Evolutionary conservation across 192 early-diverging fungal genomes (phyloP).

Genomic region (Coemansia sp.): DNA sequence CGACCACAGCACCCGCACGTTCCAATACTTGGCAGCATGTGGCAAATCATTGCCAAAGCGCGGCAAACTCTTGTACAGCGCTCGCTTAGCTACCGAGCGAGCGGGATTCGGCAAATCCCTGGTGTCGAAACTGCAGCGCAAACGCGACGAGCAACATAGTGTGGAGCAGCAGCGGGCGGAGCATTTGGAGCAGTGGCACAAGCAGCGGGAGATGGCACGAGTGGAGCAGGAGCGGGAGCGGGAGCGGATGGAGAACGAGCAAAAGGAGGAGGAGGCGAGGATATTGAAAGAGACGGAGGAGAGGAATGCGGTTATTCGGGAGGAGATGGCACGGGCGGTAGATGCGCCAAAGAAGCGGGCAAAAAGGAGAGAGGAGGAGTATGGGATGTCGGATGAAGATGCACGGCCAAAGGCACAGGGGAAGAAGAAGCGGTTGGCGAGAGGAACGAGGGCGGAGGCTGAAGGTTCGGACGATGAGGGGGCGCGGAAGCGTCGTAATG

Average conservation of each 20-base stretch:
- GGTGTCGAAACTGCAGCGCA: neutral
- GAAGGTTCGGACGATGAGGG: neutral
- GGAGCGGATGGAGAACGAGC: slow-evolving; percentile 24
- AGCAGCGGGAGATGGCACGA: slow-evolving; percentile 57
- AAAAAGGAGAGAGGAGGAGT: slow-evolving; percentile 4
- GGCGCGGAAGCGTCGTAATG: neutral
- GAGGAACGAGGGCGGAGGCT: neutral
- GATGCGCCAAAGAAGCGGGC: neutral
- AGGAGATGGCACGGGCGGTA: slow-evolving; percentile 38
- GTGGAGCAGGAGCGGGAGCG: slow-evolving; percentile 37
- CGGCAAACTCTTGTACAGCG: neutral
- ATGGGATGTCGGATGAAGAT: slow-evolving; percentile 49
- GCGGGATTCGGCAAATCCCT: neutral
- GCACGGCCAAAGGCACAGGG: slow-evolving; percentile 47
- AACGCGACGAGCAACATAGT: neutral
- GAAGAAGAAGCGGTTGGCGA: neutral
- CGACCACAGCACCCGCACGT: neutral
- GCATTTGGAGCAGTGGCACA: slow-evolving; percentile 55
- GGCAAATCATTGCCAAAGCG: neutral
- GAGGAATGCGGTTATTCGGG: slow-evolving; percentile 49
- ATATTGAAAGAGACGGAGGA: slow-evolving; percentile 46
- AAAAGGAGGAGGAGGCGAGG: slow-evolving; percentile 17
- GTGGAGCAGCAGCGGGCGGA: slow-evolving; percentile 59
- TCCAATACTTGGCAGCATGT: neutral
- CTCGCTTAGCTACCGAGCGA: neutral